phyloP scores from a whole-genome alignment of 139 green algal genomes.

The Tetradesmus obliquus region DNA sequence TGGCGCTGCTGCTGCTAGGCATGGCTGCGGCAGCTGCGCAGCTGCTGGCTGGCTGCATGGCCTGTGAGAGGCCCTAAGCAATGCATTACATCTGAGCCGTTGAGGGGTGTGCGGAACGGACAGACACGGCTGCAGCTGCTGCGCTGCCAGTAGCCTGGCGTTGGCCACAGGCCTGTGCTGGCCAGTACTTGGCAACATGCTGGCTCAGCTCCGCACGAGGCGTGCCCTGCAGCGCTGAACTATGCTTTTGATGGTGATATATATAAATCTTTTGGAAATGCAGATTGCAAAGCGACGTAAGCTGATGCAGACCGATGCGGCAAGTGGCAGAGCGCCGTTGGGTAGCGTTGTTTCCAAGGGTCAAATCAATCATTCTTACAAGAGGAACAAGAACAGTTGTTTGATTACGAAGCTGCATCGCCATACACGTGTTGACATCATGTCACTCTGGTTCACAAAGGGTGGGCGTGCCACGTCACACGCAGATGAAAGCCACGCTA shows the following conservation, averaged over 20 bases:
- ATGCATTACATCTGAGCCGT: neutral
- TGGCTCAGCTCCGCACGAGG: neutral
- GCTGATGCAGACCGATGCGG: neutral
- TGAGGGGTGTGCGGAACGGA: neutral
- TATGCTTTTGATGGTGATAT: neutral
- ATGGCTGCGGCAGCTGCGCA: neutral
- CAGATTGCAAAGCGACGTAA: neutral
- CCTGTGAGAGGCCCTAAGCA: neutral
- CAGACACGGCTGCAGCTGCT: neutral
- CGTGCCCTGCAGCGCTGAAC: neutral
- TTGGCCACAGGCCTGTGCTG: neutral
- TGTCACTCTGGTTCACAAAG: neutral
- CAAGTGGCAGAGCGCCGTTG: neutral
- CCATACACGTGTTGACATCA: neutral
- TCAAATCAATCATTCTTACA: neutral
- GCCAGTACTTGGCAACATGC: neutral
- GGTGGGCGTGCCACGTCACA: neutral
- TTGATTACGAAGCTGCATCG: neutral
- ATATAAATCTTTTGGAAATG: neutral
- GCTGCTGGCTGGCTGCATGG: constrained; percentile 22
- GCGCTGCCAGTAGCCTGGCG: neutral
- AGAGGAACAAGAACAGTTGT: neutral
- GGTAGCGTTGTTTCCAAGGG: neutral
- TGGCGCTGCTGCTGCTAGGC: neutral
- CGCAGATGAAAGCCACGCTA: neutral